Evolutionary conservation across 768 basidiomycete genomes (phyloP), one percentile per base, ranked within the genome.

Genomic region (Pholiota conissans): DNA sequence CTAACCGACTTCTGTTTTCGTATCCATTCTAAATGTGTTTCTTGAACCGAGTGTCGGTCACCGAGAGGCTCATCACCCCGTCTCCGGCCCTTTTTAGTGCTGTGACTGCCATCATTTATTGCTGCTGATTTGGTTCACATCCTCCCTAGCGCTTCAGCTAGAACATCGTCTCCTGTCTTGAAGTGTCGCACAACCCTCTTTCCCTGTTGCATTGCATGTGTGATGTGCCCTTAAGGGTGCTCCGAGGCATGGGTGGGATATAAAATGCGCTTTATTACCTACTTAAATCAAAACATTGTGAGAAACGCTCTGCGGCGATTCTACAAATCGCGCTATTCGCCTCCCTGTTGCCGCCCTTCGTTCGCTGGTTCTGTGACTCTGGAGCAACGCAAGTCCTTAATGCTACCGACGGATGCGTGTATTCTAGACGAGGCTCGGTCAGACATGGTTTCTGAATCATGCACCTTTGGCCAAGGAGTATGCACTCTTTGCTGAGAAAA

Each of bases 11-110:
- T 49, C 49, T 22, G 13, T 49, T 49, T 49, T 34, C 49, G 49
- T 49, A 49, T 49, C 47, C 49, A 30, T 9, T 49, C 49, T 49
- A 49, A 49, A 29, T 28, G n/a, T 28, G 28, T 29, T 14, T 22
- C 32, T 28, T 54, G 13, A 29, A 32, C 52, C 52, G 40, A 42
- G 52, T 54, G 52, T 54, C 53, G 53, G 40, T 24, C 53, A 30
- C 53, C 53, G 53, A 52, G 22, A 45, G 42, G 18, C 42, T 10
- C 40, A 30, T 26, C 40, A 46, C 53, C 28, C 53, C 42, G 53
- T 54, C 45, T 47, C 42, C 53, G 42, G 53, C 39, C 53, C 53
- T 22, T 54, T 47, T 54, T 28, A 14, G 28, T 32, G 37, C 34
- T 27, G 34, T 42, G 35, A 24, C 53, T 54, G 35, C 49, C 42